Base-by-base conservation (phyloP, 176 grass and related monocot genomes). In the Chloris gayana region DNA sequence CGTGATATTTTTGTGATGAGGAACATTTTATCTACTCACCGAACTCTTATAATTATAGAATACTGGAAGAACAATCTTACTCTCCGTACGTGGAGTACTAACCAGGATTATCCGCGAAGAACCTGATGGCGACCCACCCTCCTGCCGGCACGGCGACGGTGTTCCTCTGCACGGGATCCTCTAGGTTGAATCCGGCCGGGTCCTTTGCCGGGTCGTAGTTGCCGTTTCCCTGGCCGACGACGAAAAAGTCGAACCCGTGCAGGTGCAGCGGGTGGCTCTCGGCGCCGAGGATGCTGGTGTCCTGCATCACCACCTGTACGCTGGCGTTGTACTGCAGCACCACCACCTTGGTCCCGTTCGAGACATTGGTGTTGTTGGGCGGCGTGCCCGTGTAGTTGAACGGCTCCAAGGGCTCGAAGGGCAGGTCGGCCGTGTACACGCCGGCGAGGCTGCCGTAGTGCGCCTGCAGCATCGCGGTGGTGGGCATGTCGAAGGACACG, bases 351-450 rank as follows among this genome's bases (percentile, higher is more conserved):
- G 91, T 97, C 7, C 91, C 94, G 69, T 85, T 84, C 9, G 80
- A 32, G 14, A 93, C 88, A 5, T 93, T 76, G 14, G 94, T 89
- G 80, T 97, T 93, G 83, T 97, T 97, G 3, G 94, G 94, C 15
- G 94, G 77, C 30, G 88, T 87, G 54, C 94, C 94, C 8, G 94
- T 97, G 83, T 91, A 97, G 83, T 97, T 97, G 76, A 93, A 97
- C 47, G 86, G 86, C 21, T 79, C 44, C 6, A 26, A 51, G 35
- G 94, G 94, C 10, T 46, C 1, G 2, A 0, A 9, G 13, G 93
- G 93, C 79, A 97, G 93, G 77, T 97, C 91, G 0, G 77, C 7
- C 0, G 88, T 85, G 88, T 91, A 97, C n/a, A 93, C 83, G 35
- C 83, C 80, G 19, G 79, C 82, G 2, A 69, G 12, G 14, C 35